phyloP scores from a whole-genome alignment of 2,329 filamentous ascomycete species.

The Talaromyces sp. region DNA sequence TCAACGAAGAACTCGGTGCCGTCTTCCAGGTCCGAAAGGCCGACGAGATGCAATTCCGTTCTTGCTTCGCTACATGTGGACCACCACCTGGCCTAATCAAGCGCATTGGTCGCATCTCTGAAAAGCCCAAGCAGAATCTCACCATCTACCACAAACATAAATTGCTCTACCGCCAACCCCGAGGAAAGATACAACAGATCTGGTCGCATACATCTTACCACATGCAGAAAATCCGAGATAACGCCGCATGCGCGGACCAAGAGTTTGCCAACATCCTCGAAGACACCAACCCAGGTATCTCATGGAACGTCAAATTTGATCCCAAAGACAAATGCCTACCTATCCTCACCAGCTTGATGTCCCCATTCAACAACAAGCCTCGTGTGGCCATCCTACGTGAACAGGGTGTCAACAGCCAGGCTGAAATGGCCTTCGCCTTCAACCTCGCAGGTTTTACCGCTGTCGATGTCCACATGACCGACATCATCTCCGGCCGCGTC shows the following conservation, averaged over 20 bases:
- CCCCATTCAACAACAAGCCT: constrained; percentile 60
- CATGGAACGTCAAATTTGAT: constrained; percentile 77
- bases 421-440: constrained; percentile 98
- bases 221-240: constrained; percentile 88
- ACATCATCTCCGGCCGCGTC: constrained; percentile 73
- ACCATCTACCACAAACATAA: constrained; percentile 69
- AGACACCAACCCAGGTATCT: constrained; percentile 73
- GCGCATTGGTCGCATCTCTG: constrained; percentile 75
- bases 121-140: constrained; percentile 66
- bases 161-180: constrained; percentile 65
- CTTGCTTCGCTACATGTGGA: constrained; percentile 87
- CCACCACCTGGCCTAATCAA: constrained; percentile 76
- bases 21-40: constrained; percentile 90
- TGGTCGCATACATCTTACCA: constrained; percentile 87
- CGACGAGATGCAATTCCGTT: constrained; percentile 79
- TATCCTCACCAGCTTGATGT: constrained; percentile 59
- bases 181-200: constrained; percentile 74
- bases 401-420: constrained; percentile 90
- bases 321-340: constrained; percentile 74
- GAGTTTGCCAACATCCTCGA: constrained; percentile 76
- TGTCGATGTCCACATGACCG: constrained; percentile 95
- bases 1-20: constrained; percentile 94
- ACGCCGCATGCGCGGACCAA: constrained; percentile 77
- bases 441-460: constrained; percentile 84
- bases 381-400: constrained; percentile 90